These are phyloP conservation scores for Picea engelmannii DNA, from an alignment of 83 land plant species.

Conservation along the genomic window DNA sequence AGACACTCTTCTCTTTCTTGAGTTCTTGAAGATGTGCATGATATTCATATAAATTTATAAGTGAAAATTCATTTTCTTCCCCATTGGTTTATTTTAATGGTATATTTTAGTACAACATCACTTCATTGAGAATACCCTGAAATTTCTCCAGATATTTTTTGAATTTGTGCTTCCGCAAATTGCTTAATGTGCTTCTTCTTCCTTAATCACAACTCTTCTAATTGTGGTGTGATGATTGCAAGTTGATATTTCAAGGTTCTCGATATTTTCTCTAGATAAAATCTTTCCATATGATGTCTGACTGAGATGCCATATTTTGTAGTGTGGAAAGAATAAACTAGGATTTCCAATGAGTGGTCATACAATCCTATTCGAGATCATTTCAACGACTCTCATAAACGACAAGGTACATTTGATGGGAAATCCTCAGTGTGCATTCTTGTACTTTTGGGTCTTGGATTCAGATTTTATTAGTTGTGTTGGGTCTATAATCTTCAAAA, in stretches of 20 bases:
- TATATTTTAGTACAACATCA: conserved; percentile 8
- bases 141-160: conserved; percentile 64
- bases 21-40: conserved; percentile 58
- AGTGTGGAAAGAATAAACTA: no score
- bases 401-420: no score
- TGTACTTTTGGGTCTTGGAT: no score
- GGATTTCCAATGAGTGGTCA: no score
- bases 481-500: no score
- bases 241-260: conserved; percentile 63
- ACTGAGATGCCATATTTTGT: no score
- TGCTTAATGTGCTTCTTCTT: conserved; percentile 67
- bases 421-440: no score
- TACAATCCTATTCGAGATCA: no score
- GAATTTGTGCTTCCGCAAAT: conserved; percentile 60
- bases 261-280: conserved; percentile 29
- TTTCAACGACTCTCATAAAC: no score
- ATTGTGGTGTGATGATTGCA: conserved; percentile 54
- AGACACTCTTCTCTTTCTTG: conserved; percentile 64
- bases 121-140: conserved; percentile 30
- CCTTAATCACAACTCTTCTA: conserved; percentile 58
- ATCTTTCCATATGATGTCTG: no score
- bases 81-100: conserved; percentile 13
- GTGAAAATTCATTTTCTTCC: conserved; percentile 63
- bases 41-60: conserved; percentile 60
- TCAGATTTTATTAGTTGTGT: no score